Percentiles rank a stretch among this genome's conserved stretches.
Conservation (phyloP, 345 rosid species). For the Streptanthus diversifolius region DNA sequence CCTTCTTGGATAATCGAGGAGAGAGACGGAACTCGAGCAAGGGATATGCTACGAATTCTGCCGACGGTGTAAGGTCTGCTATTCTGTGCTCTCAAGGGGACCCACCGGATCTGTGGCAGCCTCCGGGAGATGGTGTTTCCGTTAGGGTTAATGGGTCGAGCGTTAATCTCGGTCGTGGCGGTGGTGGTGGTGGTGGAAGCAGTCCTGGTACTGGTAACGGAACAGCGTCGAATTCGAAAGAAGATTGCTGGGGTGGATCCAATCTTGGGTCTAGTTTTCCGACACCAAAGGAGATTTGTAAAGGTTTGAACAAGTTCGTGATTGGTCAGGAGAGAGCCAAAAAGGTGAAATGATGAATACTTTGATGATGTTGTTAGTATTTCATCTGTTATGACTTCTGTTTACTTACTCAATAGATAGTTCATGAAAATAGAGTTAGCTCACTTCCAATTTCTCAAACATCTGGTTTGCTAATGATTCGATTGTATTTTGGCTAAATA, state of each 20-base stretch:
- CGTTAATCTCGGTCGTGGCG: slow-evolving; percentile 42
- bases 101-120: slow-evolving; percentile 99
- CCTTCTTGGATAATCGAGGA: slow-evolving; percentile 37
- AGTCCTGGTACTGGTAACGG: slow-evolving; percentile 33
- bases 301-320: slow-evolving; percentile 87
- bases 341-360: slow-evolving; percentile 51
- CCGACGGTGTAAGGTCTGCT: slow-evolving; percentile 15
- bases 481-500: not conserved
- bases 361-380: not conserved
- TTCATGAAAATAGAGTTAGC: not conserved
- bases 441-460: not conserved
- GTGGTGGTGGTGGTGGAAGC: slow-evolving; percentile 37
- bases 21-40: slow-evolving; percentile 17
- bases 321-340: slow-evolving; percentile 97
- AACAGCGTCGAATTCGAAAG: slow-evolving; percentile 51
- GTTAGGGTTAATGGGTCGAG: slow-evolving; percentile 43
- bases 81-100: slow-evolving; percentile 61
- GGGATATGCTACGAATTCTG: slow-evolving; percentile 28
- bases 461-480: not conserved
- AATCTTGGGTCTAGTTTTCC: slow-evolving; percentile 85
- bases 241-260: slow-evolving; percentile 90
- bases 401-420: not conserved
- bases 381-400: not conserved
- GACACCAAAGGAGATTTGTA: slow-evolving; percentile 93
- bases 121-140: slow-evolving; percentile 81